These are phyloP conservation scores for Spiraea crenata DNA, from an alignment of 331 rosid genomes.

Conservation along the genomic window DNA sequence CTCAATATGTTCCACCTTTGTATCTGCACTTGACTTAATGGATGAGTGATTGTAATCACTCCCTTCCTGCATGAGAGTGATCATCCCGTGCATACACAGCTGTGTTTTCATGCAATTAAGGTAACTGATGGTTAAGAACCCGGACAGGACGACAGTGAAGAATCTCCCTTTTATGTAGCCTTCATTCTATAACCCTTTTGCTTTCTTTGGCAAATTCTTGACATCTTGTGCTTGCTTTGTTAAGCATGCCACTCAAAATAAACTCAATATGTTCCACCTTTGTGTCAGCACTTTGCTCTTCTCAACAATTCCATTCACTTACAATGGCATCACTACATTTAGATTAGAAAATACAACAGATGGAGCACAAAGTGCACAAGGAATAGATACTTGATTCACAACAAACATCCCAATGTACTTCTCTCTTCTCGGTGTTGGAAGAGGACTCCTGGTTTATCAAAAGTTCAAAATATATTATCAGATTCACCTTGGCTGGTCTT, in stretches of 20 bases:
- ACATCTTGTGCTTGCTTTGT: constrained; percentile 10
- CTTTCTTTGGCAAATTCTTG: neutral
- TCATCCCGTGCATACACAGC: neutral
- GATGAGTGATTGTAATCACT: neutral
- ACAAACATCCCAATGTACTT: too few species aligned
- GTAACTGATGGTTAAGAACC: neutral
- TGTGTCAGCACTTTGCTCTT: neutral
- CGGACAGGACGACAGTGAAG: too few species aligned
- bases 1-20: neutral
- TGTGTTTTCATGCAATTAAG: neutral
- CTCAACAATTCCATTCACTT: neutral
- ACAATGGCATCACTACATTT: neutral
- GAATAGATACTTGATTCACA: neutral
- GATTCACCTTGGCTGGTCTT: neutral
- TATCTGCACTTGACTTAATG: neutral
- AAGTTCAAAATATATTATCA: too few species aligned
- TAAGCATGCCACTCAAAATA: neutral
- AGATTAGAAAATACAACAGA: neutral
- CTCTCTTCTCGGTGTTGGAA: too few species aligned
- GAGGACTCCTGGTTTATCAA: too few species aligned
- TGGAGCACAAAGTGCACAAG: neutral
- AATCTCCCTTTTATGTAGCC: too few species aligned
- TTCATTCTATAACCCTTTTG: neutral
- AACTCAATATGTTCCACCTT: neutral
- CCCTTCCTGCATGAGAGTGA: neutral